Evolutionary conservation across 345 rosid species (phyloP).

Genomic region (Raphanus raphanistrum): DNA sequence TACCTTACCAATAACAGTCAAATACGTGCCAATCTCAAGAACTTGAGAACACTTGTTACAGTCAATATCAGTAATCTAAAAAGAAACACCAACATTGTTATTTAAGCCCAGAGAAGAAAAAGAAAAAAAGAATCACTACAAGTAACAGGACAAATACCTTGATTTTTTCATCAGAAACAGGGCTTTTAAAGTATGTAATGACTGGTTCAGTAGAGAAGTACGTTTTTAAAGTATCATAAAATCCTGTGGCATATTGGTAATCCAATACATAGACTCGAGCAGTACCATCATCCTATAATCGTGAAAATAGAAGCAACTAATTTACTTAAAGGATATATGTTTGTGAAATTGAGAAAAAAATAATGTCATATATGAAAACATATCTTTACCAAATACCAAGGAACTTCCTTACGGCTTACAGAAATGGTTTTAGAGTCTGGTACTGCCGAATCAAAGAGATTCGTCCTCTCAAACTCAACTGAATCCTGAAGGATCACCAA

Average conservation of each 20-base stretch:
- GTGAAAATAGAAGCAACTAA: background rate
- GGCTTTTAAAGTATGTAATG: background rate
- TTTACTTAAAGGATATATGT: background rate
- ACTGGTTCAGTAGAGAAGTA: background rate
- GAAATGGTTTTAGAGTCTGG: background rate
- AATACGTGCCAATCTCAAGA: background rate
- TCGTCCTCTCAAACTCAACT: background rate
- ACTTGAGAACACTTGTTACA: background rate
- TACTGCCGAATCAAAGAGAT: background rate
- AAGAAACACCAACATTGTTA: background rate
- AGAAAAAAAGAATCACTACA: background rate
- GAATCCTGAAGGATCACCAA: background rate
- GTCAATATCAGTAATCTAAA: background rate
- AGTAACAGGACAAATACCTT: background rate
- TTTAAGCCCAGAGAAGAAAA: background rate
- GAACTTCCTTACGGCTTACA: background rate
- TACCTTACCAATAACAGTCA: constrained; percentile 1
- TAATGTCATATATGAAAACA: background rate
- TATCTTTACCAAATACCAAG: constrained; percentile 2
- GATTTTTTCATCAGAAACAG: background rate
- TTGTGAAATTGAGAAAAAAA: background rate
- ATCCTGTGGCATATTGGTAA: background rate
- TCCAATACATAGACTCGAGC: background rate
- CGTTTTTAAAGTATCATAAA: background rate
- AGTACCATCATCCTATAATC: background rate